Evolutionary conservation across 2,329 filamentous ascomycete species (phyloP), one percentile per base, ranked within the genome.

Genomic region (Atkinsonella texensis): DNA sequence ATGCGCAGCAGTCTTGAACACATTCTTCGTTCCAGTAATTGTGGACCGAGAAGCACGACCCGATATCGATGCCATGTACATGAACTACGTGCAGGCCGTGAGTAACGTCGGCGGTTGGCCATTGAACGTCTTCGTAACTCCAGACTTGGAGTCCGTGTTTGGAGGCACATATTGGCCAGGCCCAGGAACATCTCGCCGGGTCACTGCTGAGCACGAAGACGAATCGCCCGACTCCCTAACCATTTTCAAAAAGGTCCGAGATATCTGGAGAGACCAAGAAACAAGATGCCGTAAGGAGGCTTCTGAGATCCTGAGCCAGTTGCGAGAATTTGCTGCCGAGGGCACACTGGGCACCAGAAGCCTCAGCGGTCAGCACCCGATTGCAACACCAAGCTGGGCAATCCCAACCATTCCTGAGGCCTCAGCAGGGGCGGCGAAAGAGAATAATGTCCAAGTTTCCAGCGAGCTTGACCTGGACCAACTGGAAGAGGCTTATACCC

Each of bases 51-150:
- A 98, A 68, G 89, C 95, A 68, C 83, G 91, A 28, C 91, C 91
- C 9, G 90, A 97, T 63, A 82, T 97, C 57, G 93, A 98, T 63
- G 83, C 87, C 55, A 90, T 97, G 57, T 97, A 97, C 67, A 96
- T 96, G 89, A 95, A 95, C 71, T 98, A 95, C 67, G 85, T 95
- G 41, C 89, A 96, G 65, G 91, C 91, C 1, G 91, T 93, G 11
- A 95, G 86, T 53, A 89, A 87, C 18, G 84, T 81, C 1, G 91
- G 89, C 10, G 93, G 93, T 40, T 97, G 93, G 90, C 93, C 93
- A 1, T 71, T 97, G 54, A 97, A 96, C 63, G 84, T 95, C n/a
- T 97, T 98, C 65, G 77, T 97, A 32, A 98, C 93, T 0, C 89
- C 93, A 0, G 84, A 95, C 58, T 77, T 97, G 28, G 85, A 95